Evolutionary conservation across 2,329 filamentous ascomycete species (phyloP).

Genomic region (Colletotrichum musicola): DNA sequence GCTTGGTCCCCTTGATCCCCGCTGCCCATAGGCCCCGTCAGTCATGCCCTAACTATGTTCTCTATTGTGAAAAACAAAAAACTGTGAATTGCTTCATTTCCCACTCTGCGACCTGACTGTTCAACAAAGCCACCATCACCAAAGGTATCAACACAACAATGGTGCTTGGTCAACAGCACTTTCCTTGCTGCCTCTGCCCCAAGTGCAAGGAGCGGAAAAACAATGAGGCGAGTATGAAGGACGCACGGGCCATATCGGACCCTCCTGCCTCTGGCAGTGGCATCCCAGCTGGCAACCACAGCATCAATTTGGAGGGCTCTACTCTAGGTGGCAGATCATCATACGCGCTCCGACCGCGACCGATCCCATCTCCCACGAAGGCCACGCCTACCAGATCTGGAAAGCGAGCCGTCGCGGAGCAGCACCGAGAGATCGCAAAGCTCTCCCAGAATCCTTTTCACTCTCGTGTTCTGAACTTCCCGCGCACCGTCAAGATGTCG

Average conservation of each 20-base stretch:
- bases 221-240: not conserved
- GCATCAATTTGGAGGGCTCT: conserved; percentile 11
- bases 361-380: conserved; percentile 7
- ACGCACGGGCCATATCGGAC: conserved; percentile 27
- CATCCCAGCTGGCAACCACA: conserved; percentile 28
- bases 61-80: not conserved
- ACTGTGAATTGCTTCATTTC: not conserved
- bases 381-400: conserved; percentile 28
- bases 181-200: conserved; percentile 19
- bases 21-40: no score
- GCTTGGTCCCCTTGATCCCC: not conserved
- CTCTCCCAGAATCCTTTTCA: not conserved
- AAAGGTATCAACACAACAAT: not conserved
- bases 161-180: not conserved
- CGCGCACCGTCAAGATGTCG: conserved; percentile 59
- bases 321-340: conserved; percentile 7
- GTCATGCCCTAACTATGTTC: not conserved
- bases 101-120: not conserved
- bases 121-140: not conserved
- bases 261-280: conserved; percentile 6
- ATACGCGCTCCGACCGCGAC: conserved; percentile 36
- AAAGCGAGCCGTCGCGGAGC: conserved; percentile 5
- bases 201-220: conserved; percentile 29
- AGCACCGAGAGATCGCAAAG: conserved; percentile 9
- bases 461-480: conserved; percentile 7